Base-by-base conservation (phyloP, 176 grass and related monocot species). In the bread wheat (Triticum aestivum) region DNA sequence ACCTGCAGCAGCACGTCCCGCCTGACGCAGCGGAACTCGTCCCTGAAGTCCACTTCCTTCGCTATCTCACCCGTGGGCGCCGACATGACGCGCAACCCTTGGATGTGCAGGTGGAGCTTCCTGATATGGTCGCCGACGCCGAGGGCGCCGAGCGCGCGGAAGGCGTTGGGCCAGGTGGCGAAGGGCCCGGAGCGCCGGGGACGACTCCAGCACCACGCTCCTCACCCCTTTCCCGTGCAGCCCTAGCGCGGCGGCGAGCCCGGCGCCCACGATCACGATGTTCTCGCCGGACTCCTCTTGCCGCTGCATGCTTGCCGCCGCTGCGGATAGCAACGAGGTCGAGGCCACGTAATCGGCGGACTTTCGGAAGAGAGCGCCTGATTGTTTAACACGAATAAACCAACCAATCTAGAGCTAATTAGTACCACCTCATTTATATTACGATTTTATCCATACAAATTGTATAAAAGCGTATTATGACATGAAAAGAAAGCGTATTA, bases 131-230 rank as follows among this genome's bases (percentile, higher is more conserved):
- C 78, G 3, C 96, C 92, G 2, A 98, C 66, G 0, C 96, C 92
- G 8, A 98, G 96, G 37, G 44, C 85, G 72, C 94, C 96, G 3
- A 98, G 87, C 8, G 93, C 93, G 11, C 79, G 63, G 89, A 87
- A 95, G 39, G 90, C 91, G 51, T 95, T 95, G 21, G n/a, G 76
- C 93, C 93, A 95, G 7, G 70, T 78, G 8, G 86, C 21, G 38
- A 91, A 23, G 1, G 88, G 97, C 54, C 39, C 94, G 87, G 27
- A 98, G 73, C 45, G 54, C 34, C 73, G 84, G 83, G 34, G 90
- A 94, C 52, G 97, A 98, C 74, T 98, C 94, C 79, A 98, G 78
- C 82, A 98, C 93, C 61, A 90, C 3, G 86, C 97, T 90, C 58
- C 82, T 71, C 59, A 98, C 61, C 45, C 96, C 91, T 84, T 87